Percentiles rank a stretch among this genome's conserved stretches.
These are phyloP conservation scores for Saksenaea oblongispora DNA, from an alignment of 371 early-diverging fungal genomes.

Conservation along the genomic window DNA sequence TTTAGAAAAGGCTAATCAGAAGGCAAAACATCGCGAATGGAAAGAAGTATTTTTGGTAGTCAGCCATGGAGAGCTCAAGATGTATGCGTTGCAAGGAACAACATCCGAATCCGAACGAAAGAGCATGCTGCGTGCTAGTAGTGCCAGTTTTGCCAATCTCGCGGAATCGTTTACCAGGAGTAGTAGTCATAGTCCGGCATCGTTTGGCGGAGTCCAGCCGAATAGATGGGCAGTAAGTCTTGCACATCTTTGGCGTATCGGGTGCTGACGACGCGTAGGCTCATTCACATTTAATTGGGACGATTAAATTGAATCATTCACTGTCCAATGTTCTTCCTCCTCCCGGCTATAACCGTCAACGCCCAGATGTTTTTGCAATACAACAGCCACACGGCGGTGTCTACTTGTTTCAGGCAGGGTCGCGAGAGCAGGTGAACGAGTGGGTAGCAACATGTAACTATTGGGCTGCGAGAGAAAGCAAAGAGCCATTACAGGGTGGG, in stretches of 20 bases:
- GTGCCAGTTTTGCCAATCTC: conserved; percentile 33
- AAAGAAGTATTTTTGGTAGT: conserved; percentile 73
- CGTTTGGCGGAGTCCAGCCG: not conserved
- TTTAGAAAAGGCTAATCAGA: conserved; percentile 68
- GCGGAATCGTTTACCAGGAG: conserved; percentile 37
- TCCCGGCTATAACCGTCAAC: conserved; percentile 77
- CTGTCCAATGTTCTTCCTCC: conserved; percentile 81
- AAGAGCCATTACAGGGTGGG: conserved; percentile 84
- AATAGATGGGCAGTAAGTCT: conserved; percentile 3
- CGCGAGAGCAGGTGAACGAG: conserved; percentile 65
- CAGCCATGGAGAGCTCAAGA: conserved; percentile 70
- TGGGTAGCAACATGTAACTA: conserved; percentile 91
- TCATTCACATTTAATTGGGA: conserved; percentile 42
- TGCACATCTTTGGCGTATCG: not conserved
- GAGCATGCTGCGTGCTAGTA: conserved; percentile 29
- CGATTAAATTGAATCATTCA: conserved; percentile 76
- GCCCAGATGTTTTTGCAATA: conserved; percentile 85
- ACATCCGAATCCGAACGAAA: conserved; percentile 22
- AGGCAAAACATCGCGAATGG: conserved; percentile 82
- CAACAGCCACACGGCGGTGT: conserved; percentile 79
- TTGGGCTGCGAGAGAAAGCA: conserved; percentile 90
- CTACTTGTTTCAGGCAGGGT: conserved; percentile 80
- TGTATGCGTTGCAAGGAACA: conserved; percentile 57
- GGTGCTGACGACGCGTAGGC: conserved; percentile 7
- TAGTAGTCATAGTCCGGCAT: not conserved